phyloP scores from a whole-genome alignment of 1,284 basidiomycete genomes.

The Stygiomarasmius scandens region DNA sequence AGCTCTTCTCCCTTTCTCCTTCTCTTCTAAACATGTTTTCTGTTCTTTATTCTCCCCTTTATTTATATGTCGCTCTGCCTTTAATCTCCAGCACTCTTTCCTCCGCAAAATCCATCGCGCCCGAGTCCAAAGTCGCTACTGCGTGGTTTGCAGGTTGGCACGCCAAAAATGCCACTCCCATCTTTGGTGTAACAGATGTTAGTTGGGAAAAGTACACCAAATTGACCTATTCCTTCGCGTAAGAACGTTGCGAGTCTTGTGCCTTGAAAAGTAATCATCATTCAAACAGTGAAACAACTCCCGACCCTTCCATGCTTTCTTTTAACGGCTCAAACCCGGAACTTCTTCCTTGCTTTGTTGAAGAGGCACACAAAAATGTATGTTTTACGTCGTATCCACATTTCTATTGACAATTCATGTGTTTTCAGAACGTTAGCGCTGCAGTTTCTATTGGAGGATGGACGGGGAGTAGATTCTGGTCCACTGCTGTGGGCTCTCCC shows the following conservation, averaged over 20 bases:
- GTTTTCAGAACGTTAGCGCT: conserved; percentile 61
- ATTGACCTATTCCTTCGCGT: conserved; percentile 50
- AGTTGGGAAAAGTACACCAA: conserved; percentile 43
- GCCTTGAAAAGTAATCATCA: not conserved
- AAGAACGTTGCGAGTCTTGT: conserved; percentile 22
- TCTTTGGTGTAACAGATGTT: conserved; percentile 27
- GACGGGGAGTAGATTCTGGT: conserved; percentile 76
- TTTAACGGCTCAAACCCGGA: conserved; percentile 32
- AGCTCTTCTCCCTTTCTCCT: too few species aligned
- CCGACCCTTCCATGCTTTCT: conserved; percentile 27
- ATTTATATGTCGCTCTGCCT: too few species aligned
- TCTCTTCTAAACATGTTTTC: too few species aligned
- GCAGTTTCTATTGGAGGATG: conserved; percentile 83
- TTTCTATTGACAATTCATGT: not conserved
- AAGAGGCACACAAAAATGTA: conserved; percentile 40
- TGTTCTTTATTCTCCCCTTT: too few species aligned
- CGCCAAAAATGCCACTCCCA: conserved; percentile 21
- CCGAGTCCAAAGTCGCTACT: conserved; percentile 19
- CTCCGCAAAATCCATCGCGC: not conserved
- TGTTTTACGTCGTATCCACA: not conserved
- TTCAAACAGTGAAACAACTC: conserved; percentile 32
- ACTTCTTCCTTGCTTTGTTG: conserved; percentile 42
- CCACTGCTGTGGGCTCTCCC: conserved; percentile 60
- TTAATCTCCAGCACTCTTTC: not conserved
- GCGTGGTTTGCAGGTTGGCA: conserved; percentile 37